phyloP scores from a whole-genome alignment of 2,329 filamentous ascomycete genomes.

The Aspergillus latus region DNA sequence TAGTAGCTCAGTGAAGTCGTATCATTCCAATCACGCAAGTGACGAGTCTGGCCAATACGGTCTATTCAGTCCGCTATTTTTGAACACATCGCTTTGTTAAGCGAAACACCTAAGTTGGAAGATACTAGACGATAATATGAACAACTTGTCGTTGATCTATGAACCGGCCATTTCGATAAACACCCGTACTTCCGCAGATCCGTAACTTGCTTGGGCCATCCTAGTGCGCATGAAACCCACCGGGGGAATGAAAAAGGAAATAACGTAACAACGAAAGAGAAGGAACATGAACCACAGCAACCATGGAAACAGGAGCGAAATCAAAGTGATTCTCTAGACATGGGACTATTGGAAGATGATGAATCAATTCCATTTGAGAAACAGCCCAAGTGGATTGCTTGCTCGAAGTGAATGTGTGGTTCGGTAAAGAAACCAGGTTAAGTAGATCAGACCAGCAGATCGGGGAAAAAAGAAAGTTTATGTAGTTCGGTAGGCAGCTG shows the following conservation, averaged over 20 bases:
- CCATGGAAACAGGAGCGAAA: conserved; percentile 5
- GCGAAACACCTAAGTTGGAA: too few relatives aligned
- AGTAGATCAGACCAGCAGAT: conserved; percentile 28
- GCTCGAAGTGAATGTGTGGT: conserved; percentile 2
- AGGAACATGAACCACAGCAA: conserved; percentile 2
- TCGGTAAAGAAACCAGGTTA: conserved; percentile 5
- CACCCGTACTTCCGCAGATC: conserved; percentile 12
- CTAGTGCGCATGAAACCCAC: conserved; percentile 11
- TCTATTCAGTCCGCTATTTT: too few relatives aligned
- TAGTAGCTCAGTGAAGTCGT: too few relatives aligned
- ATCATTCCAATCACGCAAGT: too few relatives aligned
- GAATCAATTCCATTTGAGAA: conserved; percentile 3
- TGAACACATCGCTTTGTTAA: too few relatives aligned
- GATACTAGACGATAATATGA: conserved; percentile 4
- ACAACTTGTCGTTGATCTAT: conserved; percentile 23
- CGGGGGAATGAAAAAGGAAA: conserved; percentile 11
- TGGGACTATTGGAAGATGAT: background rate
- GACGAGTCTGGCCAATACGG: too few relatives aligned
- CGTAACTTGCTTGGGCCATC: conserved; percentile 10
- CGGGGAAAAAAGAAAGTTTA: conserved; percentile 13
- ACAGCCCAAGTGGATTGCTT: conserved; percentile 9
- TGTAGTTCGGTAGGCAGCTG: conserved; percentile 3
- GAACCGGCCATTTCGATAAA: conserved; percentile 21
- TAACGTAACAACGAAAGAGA: background rate
- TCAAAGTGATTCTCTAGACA: conserved; percentile 16